Evolutionary conservation across 768 basidiomycete species (phyloP).

Genomic region (Hysterangium stoloniferum): DNA sequence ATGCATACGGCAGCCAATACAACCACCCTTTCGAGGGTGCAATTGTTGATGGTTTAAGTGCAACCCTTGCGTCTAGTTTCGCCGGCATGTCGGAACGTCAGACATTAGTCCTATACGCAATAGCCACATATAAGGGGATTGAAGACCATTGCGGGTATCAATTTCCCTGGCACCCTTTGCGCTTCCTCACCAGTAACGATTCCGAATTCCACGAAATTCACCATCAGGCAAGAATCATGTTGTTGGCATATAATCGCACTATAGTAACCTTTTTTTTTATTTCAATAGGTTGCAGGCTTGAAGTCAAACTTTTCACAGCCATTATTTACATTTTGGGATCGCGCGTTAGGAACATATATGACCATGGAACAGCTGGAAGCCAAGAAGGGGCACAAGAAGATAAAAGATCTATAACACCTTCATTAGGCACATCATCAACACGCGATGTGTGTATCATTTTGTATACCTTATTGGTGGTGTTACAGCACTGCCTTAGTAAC

Average conservation of each 20-base stretch:
- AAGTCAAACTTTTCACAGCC: conserved; percentile 10
- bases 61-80: background rate
- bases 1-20: conserved; percentile 9
- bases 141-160: conserved; percentile 11
- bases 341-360: conserved; percentile 6
- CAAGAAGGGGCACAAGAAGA: background rate
- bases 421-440: too few relatives aligned
- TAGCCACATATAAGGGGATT: conserved; percentile 7
- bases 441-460: too few relatives aligned
- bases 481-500: too few relatives aligned
- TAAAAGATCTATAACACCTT: background rate
- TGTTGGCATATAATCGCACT: background rate
- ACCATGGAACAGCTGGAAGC: conserved; percentile 3
- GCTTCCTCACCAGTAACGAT: conserved; percentile 5
- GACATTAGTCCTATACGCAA: background rate
- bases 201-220: conserved; percentile 8
- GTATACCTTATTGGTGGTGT: too few relatives aligned
- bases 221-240: conserved; percentile 3
- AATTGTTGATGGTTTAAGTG: conserved; percentile 6
- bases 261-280: background rate
- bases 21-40: conserved; percentile 9
- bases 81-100: conserved; percentile 1
- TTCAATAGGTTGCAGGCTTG: background rate
- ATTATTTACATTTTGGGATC: conserved; percentile 9
- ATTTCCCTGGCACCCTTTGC: conserved; percentile 9